Base-by-base conservation (phyloP, 306 rosid species). In the Macrotyloma uniflorum region DNA sequence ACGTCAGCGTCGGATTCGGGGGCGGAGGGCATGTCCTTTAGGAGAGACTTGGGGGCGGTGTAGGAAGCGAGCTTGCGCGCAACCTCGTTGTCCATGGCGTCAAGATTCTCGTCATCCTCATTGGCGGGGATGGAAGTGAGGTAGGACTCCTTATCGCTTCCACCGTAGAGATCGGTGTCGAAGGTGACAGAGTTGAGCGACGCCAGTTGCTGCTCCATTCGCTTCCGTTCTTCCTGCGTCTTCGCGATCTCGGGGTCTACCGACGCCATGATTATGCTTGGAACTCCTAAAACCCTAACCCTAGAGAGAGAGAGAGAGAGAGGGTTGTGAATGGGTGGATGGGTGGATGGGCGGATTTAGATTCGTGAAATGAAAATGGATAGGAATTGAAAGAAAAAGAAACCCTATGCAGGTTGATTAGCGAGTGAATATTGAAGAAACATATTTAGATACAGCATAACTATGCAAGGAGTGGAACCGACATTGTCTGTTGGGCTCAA, bases 191-290 rank as follows among this genome's bases (percentile, higher is more conserved):
- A 75, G 13, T 76, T 74, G 15, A 81, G 81, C n/a, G 85, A 81
- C 0, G 81, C 81, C 38, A 81, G 85, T 49, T 81, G 67, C 46
- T 81, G 81, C 45, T 75, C 85, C 85, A 86, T 38, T 83, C 62
- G 91, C 81, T 59, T 81, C 0, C 81, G 79, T 49, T 94, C 98
- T 38, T 94, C 97, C 83, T 94, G 97, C 16, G 96, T 89, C 78
- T 86, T 94, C 20, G 90, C 94, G n/a, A 94, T 92, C 79, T 93
- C 95, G 0, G 85, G 83, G 75, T 91, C 97, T 49, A 65, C 0
- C 14, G 86, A 76, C 26, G 77, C 77, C 89, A 86, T 85, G 38
- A 0, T 72, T 38, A 23, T 67, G 23, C 3, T 36, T 49, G 55
- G 15, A 5, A 18, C 24, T 54, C 24, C 61, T 32, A 32, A 78